Evolutionary conservation across 2,329 filamentous ascomycete genomes (phyloP), one percentile per base, ranked within the genome.

Genomic region (Mycosphaerelloides madeirae): DNA sequence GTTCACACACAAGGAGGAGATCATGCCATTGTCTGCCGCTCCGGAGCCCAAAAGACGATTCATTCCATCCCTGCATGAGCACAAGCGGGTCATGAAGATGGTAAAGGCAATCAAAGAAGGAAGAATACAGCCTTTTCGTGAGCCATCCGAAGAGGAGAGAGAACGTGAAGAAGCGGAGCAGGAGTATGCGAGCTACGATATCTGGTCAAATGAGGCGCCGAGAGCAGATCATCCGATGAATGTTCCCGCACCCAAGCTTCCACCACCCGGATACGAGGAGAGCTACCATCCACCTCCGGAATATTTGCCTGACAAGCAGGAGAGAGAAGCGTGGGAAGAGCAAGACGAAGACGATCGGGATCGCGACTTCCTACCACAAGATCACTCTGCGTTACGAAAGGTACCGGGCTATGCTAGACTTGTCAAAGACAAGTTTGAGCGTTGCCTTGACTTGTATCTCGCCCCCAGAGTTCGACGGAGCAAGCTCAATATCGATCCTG

Each of bases 31-130:
- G 45, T 96, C 88, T 63, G 84, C 90, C 35, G 93, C 93, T 1
- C 93, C 93, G 6, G 93, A 98, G 65, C 93, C 93, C 1, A 98
- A 98, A 72, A 80, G 93, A 53, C 83, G 93, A 58, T 98, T 97
- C 65, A 73, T 98, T 8, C 93, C 94, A 6, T 97, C 91, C 36
- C 97, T 96, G 69, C 88, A 98, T 66, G 93, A 98, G 68, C 85
- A 87, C 25, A 96, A 96, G 74, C 81, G 90, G 45, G 81, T 98
- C 40, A 95, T 96, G 81, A 97, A 98, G 72, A 82, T 98, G 60
- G 93, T 97, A 42, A 88, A 87, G 61, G 93, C 93, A 29, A 98
- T 98, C 57, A 83, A 85, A 54, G 91, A 97, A 68, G 93, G 94
- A 29, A 82, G 89, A 38, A 97, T 98, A 55, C 72, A 95, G 60